phyloP scores from a whole-genome alignment of 371 early-diverging fungal species.

The Mucor plumbeus region DNA sequence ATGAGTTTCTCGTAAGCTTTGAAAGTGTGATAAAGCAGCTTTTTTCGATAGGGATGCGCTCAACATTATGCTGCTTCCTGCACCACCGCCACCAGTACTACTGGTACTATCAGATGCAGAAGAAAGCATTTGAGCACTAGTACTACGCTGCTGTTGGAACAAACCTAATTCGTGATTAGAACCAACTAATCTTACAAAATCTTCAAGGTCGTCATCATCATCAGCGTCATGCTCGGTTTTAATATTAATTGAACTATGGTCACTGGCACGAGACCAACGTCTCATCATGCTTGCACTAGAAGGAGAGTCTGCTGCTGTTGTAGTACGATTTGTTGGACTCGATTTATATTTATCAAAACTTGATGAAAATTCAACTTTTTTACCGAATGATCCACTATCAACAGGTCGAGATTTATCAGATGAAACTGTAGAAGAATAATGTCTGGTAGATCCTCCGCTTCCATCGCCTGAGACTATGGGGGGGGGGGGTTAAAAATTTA shows the following conservation, averaged over 20 bases:
- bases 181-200: slow-evolving; percentile 68
- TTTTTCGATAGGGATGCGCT: slow-evolving; percentile 3
- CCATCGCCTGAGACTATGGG: slow-evolving; percentile 25
- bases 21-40: slow-evolving; percentile 40
- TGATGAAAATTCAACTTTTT: slow-evolving; percentile 41
- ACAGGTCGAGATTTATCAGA: slow-evolving; percentile 7
- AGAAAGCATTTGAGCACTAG: background rate
- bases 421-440: slow-evolving; percentile 5
- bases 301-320: slow-evolving; percentile 12
- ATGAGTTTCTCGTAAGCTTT: slow-evolving; percentile 40
- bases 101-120: slow-evolving; percentile 16
- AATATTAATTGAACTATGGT: slow-evolving; percentile 29
- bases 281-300: slow-evolving; percentile 32
- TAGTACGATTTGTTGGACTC: slow-evolving; percentile 19
- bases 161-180: slow-evolving; percentile 55
- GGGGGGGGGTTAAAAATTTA: too few species aligned
- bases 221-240: slow-evolving; percentile 34
- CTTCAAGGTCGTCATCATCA: slow-evolving; percentile 47
- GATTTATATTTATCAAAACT: slow-evolving; percentile 46
- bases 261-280: slow-evolving; percentile 39
- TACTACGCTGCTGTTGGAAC: slow-evolving; percentile 32
- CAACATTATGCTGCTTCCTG: slow-evolving; percentile 8
- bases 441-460: slow-evolving; percentile 7
- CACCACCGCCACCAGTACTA: background rate
- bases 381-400: slow-evolving; percentile 28